These are phyloP conservation scores for Ustilago loliicola DNA, from an alignment of 1,284 basidiomycete genomes.

Conservation along the genomic window DNA sequence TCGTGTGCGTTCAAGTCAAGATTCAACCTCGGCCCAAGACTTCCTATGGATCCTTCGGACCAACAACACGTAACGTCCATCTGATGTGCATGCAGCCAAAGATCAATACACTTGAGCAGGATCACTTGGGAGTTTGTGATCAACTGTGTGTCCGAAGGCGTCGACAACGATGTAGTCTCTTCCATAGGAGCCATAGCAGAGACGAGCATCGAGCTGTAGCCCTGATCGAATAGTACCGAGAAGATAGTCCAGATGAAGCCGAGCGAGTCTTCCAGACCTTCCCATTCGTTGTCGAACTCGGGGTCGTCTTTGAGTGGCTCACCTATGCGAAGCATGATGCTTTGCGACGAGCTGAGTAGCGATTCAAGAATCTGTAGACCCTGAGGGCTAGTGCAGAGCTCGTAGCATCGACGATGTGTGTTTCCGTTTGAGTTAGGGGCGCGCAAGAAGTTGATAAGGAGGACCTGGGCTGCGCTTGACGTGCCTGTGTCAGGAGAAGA, in stretches of 20 bases:
- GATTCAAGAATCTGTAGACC: constrained; percentile 28
- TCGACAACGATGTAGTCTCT: constrained; percentile 4
- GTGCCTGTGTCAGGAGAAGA: constrained; percentile 43
- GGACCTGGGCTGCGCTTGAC: constrained; percentile 41
- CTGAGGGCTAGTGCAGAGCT: constrained; percentile 26
- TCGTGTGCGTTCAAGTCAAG: background rate
- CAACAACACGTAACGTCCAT: constrained; percentile 1
- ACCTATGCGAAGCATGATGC: constrained; percentile 41
- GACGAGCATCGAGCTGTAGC: constrained; percentile 29
- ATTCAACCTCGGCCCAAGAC: background rate
- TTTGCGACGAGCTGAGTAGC: constrained; percentile 36
- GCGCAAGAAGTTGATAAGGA: constrained; percentile 45
- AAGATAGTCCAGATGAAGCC: constrained; percentile 54
- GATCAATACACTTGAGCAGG: constrained; percentile 54
- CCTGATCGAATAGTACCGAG: constrained; percentile 37
- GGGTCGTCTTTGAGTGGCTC: constrained; percentile 12
- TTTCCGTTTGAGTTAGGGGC: background rate
- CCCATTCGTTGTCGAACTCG: constrained; percentile 17
- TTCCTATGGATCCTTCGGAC: background rate
- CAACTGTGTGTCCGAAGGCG: constrained; percentile 21
- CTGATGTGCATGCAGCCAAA: constrained; percentile 45
- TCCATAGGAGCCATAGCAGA: constrained; percentile 29
- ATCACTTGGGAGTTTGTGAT: constrained; percentile 49
- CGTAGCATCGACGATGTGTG: constrained; percentile 15
- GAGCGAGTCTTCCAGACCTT: constrained; percentile 39